Percentiles rank a stretch among this genome's conserved stretches.
Conservation (phyloP, 306 rosid species). For the Albizia julibrissin region DNA sequence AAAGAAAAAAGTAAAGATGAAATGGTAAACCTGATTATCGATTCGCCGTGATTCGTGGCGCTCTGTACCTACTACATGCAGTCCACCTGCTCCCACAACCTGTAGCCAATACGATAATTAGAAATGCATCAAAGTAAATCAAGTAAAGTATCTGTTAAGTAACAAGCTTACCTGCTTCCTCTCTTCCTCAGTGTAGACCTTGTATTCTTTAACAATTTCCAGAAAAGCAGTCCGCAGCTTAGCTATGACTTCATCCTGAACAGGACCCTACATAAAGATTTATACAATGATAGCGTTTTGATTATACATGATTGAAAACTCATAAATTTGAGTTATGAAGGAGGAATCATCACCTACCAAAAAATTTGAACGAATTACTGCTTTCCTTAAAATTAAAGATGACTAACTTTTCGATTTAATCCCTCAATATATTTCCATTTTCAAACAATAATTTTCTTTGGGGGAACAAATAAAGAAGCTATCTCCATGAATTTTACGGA, state of each 20-base stretch:
- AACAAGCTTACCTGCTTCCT: conserved; percentile 66
- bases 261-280: conserved; percentile 73
- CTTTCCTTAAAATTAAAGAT: not conserved
- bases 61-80: conserved; percentile 93
- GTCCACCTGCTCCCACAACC: conserved; percentile 98
- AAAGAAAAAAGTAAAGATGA: conserved; percentile 21
- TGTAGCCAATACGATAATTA: conserved; percentile 39
- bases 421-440: not conserved
- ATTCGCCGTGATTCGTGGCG: conserved; percentile 96
- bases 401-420: not conserved
- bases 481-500: not conserved
- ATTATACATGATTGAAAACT: conserved; percentile 8
- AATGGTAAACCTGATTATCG: conserved; percentile 83
- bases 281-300: conserved; percentile 17
- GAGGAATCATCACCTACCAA: conserved; percentile 13
- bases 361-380: not conserved
- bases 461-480: not conserved
- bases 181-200: conserved; percentile 87
- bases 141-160: conserved; percentile 22
- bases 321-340: conserved; percentile 11
- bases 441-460: not conserved
- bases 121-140: conserved; percentile 28
- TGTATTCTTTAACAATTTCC: conserved; percentile 80
- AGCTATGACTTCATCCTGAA: conserved; percentile 83
- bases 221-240: conserved; percentile 75